Conservation (phyloP, 2,329 filamentous ascomycete genomes). For the Aspergillus unguis region DNA sequence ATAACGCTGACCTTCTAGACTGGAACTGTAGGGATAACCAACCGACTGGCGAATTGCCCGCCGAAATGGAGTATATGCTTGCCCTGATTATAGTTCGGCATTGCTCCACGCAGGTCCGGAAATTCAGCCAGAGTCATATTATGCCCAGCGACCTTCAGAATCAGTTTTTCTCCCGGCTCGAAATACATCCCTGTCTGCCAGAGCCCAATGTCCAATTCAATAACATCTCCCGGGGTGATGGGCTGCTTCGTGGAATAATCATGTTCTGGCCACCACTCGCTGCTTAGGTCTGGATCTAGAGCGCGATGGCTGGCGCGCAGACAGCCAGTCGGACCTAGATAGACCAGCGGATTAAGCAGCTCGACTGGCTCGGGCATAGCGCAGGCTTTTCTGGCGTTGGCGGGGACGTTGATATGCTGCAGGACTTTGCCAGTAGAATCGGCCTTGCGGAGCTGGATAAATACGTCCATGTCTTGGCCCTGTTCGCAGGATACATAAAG, state of each 20-base stretch:
- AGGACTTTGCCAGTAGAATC: slow-evolving; percentile 13
- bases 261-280: no score
- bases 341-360: no score
- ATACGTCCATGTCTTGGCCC: slow-evolving; percentile 16
- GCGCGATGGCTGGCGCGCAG: no score
- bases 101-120: neutral
- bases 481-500: slow-evolving; percentile 6
- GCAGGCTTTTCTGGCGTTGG: no score
- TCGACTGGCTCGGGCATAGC: no score
- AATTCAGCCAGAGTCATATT: slow-evolving; percentile 22
- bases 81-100: neutral
- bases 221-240: slow-evolving; percentile 8
- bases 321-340: no score
- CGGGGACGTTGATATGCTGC: slow-evolving; percentile 13
- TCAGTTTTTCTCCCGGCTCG: slow-evolving; percentile 21
- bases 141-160: slow-evolving; percentile 22
- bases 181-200: slow-evolving; percentile 26
- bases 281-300: no score
- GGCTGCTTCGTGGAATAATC: neutral
- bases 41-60: neutral
- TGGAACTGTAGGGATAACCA: neutral
- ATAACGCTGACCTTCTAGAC: no score
- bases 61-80: neutral
- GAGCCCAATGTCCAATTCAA: slow-evolving; percentile 17
- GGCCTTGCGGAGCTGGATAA: slow-evolving; percentile 23